Conservation (phyloP, 2,329 filamentous ascomycete genomes). For the Epichloe typhina region DNA sequence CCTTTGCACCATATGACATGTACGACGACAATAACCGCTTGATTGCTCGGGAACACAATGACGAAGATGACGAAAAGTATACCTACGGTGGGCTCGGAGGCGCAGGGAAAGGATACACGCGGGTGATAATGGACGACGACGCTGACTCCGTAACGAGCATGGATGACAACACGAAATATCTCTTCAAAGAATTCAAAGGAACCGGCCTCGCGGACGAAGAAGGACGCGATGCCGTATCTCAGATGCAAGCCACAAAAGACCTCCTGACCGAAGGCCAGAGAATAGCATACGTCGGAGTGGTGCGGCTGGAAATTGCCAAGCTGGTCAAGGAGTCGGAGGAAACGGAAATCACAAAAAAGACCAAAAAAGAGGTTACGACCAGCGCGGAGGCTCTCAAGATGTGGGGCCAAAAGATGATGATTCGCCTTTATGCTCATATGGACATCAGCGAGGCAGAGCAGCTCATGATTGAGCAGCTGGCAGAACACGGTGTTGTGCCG, state of each 20-base stretch:
- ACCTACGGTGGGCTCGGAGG: constrained; percentile 71
- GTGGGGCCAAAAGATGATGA: constrained; percentile 97
- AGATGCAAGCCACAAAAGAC: constrained; percentile 93
- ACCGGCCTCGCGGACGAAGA: constrained; percentile 53
- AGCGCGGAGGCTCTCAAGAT: constrained; percentile 73
- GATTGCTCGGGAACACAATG: constrained; percentile 67
- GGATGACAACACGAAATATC: constrained; percentile 92
- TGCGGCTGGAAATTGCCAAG: constrained; percentile 63
- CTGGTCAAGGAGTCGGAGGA: constrained; percentile 59
- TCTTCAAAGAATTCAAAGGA: constrained; percentile 62
- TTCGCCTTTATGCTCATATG: constrained; percentile 89
- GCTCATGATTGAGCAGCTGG: constrained; percentile 96
- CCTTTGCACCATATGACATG: constrained; percentile 83
- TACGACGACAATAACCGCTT: constrained; percentile 90
- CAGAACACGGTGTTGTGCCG: constrained; percentile 80
- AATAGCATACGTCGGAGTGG: constrained; percentile 89
- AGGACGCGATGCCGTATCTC: constrained; percentile 69
- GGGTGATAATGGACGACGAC: constrained; percentile 91
- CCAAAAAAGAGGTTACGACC: constrained; percentile 58
- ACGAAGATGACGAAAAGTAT: constrained; percentile 52
- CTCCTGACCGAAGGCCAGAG: constrained; percentile 89
- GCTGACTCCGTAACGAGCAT: constrained; percentile 87
- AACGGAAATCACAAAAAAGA: constrained; percentile 47
- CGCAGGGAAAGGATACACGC: constrained; percentile 88
- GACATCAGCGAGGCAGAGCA: constrained; percentile 86